Percentiles rank a stretch among this genome's conserved stretches.
These are phyloP conservation scores for Apophysomyces trapeziformis DNA, from an alignment of 371 early-diverging fungal genomes.

Conservation along the genomic window DNA sequence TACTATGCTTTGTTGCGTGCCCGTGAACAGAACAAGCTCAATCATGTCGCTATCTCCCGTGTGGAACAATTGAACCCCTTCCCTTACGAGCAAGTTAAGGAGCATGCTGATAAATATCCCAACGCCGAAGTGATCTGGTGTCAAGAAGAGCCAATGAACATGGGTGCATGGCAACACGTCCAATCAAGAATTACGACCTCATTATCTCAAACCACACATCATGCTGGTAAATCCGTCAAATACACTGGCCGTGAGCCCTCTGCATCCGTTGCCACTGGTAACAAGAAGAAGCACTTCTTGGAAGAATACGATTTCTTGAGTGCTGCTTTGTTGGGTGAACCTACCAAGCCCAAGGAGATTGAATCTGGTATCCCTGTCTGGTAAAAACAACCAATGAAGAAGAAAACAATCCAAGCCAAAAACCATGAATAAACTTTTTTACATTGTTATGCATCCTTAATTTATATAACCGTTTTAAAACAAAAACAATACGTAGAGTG, in stretches of 20 bases:
- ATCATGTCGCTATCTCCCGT: slow-evolving; percentile 90
- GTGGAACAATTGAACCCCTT: slow-evolving; percentile 95
- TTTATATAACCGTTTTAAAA: not conserved
- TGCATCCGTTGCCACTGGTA: slow-evolving; percentile 95
- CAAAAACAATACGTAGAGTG: no score
- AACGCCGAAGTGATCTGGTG: slow-evolving; percentile 90
- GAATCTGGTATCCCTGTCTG: slow-evolving; percentile 75
- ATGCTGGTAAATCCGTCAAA: slow-evolving; percentile 68
- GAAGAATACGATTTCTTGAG: slow-evolving; percentile 88
- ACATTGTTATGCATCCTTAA: slow-evolving; percentile 1
- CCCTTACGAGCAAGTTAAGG: slow-evolving; percentile 91
- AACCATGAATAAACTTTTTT: not conserved
- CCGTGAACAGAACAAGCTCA: slow-evolving; percentile 83
- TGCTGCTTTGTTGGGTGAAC: slow-evolving; percentile 83
- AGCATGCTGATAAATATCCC: slow-evolving; percentile 88
- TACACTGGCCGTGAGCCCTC: slow-evolving; percentile 94
- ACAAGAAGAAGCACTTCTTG: slow-evolving; percentile 94
- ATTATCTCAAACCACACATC: slow-evolving; percentile 70
- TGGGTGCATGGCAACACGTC: slow-evolving; percentile 91
- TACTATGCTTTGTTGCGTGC: slow-evolving; percentile 92
- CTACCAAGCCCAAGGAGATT: slow-evolving; percentile 67
- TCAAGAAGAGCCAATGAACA: slow-evolving; percentile 96
- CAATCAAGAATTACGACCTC: slow-evolving; percentile 86
- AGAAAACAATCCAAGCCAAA: not conserved
- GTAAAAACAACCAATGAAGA: slow-evolving; percentile 26